Conservation (phyloP, 108 stramenopile species). For the Skeletonema tropicum region DNA sequence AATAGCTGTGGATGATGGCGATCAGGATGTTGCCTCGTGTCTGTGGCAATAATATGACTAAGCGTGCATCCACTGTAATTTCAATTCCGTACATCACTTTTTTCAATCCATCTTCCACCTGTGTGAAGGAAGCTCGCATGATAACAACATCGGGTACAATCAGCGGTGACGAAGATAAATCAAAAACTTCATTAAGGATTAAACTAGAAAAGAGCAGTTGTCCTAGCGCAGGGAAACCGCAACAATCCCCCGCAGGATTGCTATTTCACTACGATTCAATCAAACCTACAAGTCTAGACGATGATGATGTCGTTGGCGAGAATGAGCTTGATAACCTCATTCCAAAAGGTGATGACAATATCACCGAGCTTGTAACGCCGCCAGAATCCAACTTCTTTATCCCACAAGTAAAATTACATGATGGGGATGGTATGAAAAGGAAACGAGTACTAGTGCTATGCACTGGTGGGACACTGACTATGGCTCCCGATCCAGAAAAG, state of each 20-base stretch:
- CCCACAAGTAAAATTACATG: conserved; percentile 60
- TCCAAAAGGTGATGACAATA: conserved; percentile 36
- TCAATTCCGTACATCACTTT: neutral
- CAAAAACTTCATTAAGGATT: neutral
- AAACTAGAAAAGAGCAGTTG: neutral
- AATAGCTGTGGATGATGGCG: neutral
- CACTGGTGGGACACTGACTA: conserved; percentile 87
- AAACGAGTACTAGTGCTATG: conserved; percentile 59
- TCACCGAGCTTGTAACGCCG: conserved; percentile 35
- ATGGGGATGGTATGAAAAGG: conserved; percentile 51
- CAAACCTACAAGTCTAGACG: neutral
- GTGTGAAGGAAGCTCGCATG: neutral
- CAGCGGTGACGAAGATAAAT: neutral
- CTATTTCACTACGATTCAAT: conserved; percentile 24
- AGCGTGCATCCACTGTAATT: neutral
- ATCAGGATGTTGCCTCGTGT: neutral
- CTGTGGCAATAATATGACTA: neutral
- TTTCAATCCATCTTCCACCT: too few relatives aligned
- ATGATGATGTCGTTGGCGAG: conserved; percentile 1
- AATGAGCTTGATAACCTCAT: conserved; percentile 11
- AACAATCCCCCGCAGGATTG: conserved; percentile 36
- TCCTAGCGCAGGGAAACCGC: conserved; percentile 10
- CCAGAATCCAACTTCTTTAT: conserved; percentile 53
- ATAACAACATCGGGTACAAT: neutral
- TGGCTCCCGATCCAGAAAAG: conserved; percentile 72